phyloP scores from a whole-genome alignment of 2,329 filamentous ascomycete genomes.

The Cladosporium sp. region DNA sequence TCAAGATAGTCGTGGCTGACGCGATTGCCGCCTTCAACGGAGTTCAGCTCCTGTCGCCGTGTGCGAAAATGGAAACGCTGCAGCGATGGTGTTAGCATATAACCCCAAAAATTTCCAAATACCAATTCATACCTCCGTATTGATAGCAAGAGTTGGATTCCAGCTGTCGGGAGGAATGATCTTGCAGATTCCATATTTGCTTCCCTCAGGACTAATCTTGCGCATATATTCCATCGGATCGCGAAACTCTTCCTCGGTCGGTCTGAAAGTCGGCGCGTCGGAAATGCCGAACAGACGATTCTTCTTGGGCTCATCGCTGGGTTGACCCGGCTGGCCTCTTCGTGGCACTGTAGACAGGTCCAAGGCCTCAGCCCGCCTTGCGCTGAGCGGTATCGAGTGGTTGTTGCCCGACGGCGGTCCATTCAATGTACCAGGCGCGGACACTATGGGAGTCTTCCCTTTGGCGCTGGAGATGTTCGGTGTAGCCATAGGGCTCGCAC shows the following conservation, averaged over 20 bases:
- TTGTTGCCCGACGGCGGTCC: constrained; percentile 35
- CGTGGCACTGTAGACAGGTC: constrained; percentile 88
- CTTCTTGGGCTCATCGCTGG: constrained; percentile 69
- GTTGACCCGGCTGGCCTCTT: constrained; percentile 71
- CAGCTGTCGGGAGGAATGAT: constrained; percentile 89
- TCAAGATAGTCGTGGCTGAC: constrained; percentile 95
- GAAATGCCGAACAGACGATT: constrained; percentile 75
- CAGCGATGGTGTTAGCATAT: constrained; percentile 19
- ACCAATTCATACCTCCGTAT: constrained; percentile 71
- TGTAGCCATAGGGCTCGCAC: neutral
- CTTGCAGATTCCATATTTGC: constrained; percentile 87
- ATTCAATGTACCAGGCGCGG: constrained; percentile 27
- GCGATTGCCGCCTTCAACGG: constrained; percentile 93
- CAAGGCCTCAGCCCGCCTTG: constrained; percentile 60
- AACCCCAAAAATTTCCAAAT: neutral
- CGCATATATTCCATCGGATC: constrained; percentile 91
- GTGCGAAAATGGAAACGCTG: constrained; percentile 97
- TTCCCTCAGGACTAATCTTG: constrained; percentile 81
- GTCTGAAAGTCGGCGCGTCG: constrained; percentile 84
- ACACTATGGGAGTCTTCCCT: constrained; percentile 15
- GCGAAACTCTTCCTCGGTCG: constrained; percentile 88
- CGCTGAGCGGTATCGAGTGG: constrained; percentile 53
- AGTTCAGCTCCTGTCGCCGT: constrained; percentile 92
- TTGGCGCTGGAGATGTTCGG: constrained; percentile 10
- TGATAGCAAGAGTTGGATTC: constrained; percentile 93